These are phyloP conservation scores for Leccinellum luteum DNA, from an alignment of 768 basidiomycete species.

Conservation along the genomic window DNA sequence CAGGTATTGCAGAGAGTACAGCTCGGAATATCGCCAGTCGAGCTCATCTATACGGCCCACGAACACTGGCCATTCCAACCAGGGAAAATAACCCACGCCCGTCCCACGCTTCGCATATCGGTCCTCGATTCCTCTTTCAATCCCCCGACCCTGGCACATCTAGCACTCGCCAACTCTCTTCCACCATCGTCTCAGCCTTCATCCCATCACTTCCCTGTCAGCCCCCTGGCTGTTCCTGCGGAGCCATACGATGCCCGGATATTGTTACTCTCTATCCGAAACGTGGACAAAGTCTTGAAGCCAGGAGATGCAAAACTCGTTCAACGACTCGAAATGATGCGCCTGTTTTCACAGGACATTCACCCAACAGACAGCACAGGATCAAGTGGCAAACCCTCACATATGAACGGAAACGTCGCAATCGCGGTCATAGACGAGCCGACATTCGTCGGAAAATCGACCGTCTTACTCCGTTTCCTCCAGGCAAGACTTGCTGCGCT, in stretches of 20 bases:
- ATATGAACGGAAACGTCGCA: slow-evolving; percentile 49
- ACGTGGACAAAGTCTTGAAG: slow-evolving; percentile 79
- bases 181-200: slow-evolving; percentile 18
- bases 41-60: slow-evolving; percentile 62
- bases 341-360: slow-evolving; percentile 55
- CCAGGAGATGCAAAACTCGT: slow-evolving; percentile 66
- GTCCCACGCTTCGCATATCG: slow-evolving; percentile 48
- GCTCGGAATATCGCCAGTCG: slow-evolving; percentile 44
- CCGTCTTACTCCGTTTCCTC: slow-evolving; percentile 52
- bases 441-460: slow-evolving; percentile 83
- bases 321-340: slow-evolving; percentile 90
- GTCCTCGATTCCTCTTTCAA: slow-evolving; percentile 94
- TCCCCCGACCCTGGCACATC: slow-evolving; percentile 84
- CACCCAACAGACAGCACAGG: neutral
- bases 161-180: slow-evolving; percentile 60
- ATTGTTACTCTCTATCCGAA: slow-evolving; percentile 78
- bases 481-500: slow-evolving; percentile 21
- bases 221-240: neutral
- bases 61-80: slow-evolving; percentile 60
- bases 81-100: slow-evolving; percentile 5
- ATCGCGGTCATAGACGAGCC: slow-evolving; percentile 85
- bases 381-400: neutral
- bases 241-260: slow-evolving; percentile 67
- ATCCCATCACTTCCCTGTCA: neutral
- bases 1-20: slow-evolving; percentile 37